These are phyloP conservation scores for Spongispora temasekensis DNA, from an alignment of 1,284 basidiomycete species.

Conservation along the genomic window DNA sequence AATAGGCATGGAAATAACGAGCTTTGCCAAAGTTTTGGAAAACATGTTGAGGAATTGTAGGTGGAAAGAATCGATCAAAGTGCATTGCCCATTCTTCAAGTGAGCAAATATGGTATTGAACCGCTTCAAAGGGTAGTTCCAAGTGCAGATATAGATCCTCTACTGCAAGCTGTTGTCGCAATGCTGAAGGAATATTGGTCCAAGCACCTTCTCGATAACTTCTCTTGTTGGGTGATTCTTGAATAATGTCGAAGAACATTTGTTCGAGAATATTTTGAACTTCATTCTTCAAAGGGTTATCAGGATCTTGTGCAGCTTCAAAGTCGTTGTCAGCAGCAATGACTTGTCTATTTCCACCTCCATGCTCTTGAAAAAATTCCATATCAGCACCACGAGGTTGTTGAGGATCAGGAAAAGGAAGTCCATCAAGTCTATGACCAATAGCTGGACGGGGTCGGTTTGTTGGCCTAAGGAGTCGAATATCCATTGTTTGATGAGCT, in stretches of 20 bases:
- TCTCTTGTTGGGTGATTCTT: not conserved
- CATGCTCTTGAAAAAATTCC: not conserved
- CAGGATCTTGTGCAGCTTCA: not conserved
- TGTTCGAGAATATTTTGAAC: not conserved
- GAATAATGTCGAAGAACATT: not conserved
- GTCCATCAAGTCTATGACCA: not conserved
- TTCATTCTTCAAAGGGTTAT: not conserved
- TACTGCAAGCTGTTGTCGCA: not conserved
- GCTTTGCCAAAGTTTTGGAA: not conserved
- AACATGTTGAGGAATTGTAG: not conserved
- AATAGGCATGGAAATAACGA: not conserved
- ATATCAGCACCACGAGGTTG: not conserved
- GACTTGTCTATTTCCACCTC: not conserved
- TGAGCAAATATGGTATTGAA: not conserved
- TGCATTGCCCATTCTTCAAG: not conserved
- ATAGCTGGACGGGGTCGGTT: not conserved
- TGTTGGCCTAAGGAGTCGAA: not conserved
- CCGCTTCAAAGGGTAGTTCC: not conserved
- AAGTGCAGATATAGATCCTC: not conserved
- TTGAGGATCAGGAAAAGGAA: not conserved
- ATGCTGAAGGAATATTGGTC: not conserved
- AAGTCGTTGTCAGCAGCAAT: not conserved
- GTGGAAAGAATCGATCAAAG: not conserved
- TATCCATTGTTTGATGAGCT: not conserved
- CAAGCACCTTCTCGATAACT: not conserved